Evolutionary conservation across 2,329 filamentous ascomycete genomes (phyloP), one percentile per base, ranked within the genome.

Genomic region (Thyridium curvatum): DNA sequence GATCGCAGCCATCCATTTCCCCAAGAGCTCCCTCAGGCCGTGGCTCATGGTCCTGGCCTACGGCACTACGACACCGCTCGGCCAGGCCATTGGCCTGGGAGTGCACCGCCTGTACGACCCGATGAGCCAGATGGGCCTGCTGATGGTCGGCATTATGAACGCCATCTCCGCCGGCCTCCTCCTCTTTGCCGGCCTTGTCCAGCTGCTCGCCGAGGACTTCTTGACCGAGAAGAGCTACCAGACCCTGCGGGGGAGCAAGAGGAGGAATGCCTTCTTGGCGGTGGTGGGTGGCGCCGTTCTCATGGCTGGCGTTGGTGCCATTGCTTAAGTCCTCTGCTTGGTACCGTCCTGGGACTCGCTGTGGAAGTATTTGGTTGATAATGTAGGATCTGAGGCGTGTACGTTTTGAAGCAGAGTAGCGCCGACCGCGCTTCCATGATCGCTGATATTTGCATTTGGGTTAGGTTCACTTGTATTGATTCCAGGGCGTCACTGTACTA

Each of bases 81-180:
- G 88, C 8, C 87, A 94, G 56, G 86, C 86, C 2, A 85, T 94
- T 40, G 88, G 88, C 0, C 68, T 94, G 10, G 64, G 84, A 4
- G 73, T 91, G 15, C 86, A 93, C 59, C 80, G 79, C 29, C 65
- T 93, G 46, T 94, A 94, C 60, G 86, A 89, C 47, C 87, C 88
- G 2, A 73, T 77, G 50, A 87, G 83, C 51, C 75, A 86, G 53
- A 77, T 79, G 1, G 87, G 88, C 1, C 62, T 94, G 35, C 65
- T 94, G 18, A 83, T 91, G 64, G 87, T 94, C 6, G 88, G 88
- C 8, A 78, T 90, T 54, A 93, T 91, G 73, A 94, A 94, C 52
- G 86, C 86, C 30, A 84, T 94, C 37, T 89, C 84, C 9, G 82
- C 83, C 37, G 88, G 88, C 0, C 66, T 94, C 37, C 61, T 94